Conservation (phyloP, 2,329 filamentous ascomycete genomes). For the Cercospora berteroae region DNA sequence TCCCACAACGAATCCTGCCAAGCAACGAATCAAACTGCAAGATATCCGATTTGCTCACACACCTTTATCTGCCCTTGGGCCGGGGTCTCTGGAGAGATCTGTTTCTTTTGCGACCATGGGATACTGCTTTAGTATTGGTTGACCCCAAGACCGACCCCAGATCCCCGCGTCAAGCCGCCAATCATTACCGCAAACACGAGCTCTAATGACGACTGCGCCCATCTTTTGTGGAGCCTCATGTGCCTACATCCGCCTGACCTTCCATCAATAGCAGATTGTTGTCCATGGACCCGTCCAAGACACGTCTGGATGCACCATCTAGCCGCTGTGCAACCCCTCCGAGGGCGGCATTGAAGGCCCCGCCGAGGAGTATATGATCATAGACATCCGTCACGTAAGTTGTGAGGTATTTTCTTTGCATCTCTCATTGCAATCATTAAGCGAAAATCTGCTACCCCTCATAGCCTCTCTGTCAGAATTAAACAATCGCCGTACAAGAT, state of each 20-base stretch:
- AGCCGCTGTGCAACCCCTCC: slow-evolving; percentile 6
- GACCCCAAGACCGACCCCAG: slow-evolving; percentile 2
- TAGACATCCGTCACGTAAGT: neutral
- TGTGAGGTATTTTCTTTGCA: neutral
- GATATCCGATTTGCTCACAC: neutral
- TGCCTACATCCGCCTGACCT: slow-evolving; percentile 12
- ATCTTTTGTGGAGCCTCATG: slow-evolving; percentile 14
- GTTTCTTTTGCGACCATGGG: neutral
- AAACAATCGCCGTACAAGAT: slow-evolving; percentile 27
- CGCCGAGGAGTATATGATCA: slow-evolving; percentile 17
- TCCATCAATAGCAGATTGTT: slow-evolving; percentile 6
- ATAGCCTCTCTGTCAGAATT: slow-evolving; percentile 15
- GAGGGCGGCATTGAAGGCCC: neutral
- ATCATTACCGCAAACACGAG: slow-evolving; percentile 1
- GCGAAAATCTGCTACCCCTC: slow-evolving; percentile 15
- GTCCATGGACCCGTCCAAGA: slow-evolving; percentile 5
- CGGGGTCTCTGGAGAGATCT: neutral
- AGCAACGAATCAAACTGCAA: neutral
- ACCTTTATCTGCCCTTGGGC: neutral
- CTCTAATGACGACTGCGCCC: neutral
- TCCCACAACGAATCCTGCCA: neutral
- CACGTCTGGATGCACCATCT: slow-evolving; percentile 10
- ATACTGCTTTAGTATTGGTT: slow-evolving; percentile 3
- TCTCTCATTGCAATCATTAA: slow-evolving; percentile 17
- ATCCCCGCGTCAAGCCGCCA: slow-evolving; percentile 7